Evolutionary conservation across 352 stramenopile genomes (phyloP), one percentile per base, ranked within the genome.

Genomic region (Peronospora belbahrii): DNA sequence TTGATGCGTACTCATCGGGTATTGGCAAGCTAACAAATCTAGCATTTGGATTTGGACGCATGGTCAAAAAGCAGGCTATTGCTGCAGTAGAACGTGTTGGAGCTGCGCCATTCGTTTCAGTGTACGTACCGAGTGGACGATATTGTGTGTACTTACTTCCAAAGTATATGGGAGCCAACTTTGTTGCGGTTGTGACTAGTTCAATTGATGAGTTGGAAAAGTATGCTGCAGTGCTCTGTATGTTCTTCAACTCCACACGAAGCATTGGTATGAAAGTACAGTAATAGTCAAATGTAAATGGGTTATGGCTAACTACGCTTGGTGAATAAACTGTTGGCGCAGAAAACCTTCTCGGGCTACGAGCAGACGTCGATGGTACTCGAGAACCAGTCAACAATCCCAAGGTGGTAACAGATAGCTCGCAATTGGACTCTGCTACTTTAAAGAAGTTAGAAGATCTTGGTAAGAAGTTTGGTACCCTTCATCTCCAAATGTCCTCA

Each of bases 1-100:
- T 19, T 6, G 50, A 59, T 9, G 31, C 31, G 31, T 24, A 39
- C 28, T 32, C 55, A 41, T 59, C 42, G 33, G 30, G 67, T 0
- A 82, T 90, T 24, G 74, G 74, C 34, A 88, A 89, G 37, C 53
- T 91, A 22, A 89, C 77, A 7, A 87, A 83, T 46, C 42, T 91
- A n/a, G 80, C 80, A 0, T 81, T 82, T 45, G 80, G 80, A 0
- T 91, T 91, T 43, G 80, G 80, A 4, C 67, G 77, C 13, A 88
- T 88, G 74, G 74, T 91, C 33, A 88, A 88, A 54, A 91, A 88
- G 36, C 80, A 91, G 56, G 77, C 80, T 5, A 85, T 88, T 34
- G 77, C 80, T 22, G 80, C 75, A 6, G 80, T 91, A 11, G 80
- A 91, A 53, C 75, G 80, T 14, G 77, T 84, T 11, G 77, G 74